A percentile compares a stretch with the other conserved stretches of the same genome.
Conservation (phyloP, 768 basidiomycete species). For the Fomitopsis pulvina region DNA sequence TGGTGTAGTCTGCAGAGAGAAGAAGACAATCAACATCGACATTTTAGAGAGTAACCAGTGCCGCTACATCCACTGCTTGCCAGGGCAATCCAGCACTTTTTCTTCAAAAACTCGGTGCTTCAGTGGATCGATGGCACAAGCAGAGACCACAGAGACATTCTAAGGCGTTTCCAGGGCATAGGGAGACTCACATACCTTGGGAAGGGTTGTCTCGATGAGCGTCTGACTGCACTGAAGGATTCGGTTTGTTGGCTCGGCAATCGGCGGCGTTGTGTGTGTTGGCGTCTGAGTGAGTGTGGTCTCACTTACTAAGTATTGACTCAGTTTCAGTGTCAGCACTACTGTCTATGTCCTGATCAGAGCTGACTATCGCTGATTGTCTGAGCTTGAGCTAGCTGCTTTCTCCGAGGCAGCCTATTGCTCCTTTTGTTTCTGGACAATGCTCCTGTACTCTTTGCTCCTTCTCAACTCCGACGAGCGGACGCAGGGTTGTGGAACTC, state of each 20-base stretch:
- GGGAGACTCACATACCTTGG: slow-evolving; percentile 29
- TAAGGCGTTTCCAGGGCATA: slow-evolving; percentile 14
- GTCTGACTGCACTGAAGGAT: slow-evolving; percentile 4
- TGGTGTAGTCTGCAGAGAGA: slow-evolving; percentile 40
- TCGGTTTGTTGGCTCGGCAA: slow-evolving; percentile 9
- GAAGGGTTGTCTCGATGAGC: slow-evolving; percentile 25
- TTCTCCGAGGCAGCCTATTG: too few relatives aligned
- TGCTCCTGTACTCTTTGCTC: too few relatives aligned
- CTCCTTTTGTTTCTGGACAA: too few relatives aligned
- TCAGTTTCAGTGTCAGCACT: too few relatives aligned
- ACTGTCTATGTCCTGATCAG: too few relatives aligned
- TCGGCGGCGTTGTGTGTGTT: slow-evolving; percentile 3
- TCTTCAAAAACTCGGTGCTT: slow-evolving; percentile 8
- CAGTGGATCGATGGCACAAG: slow-evolving; percentile 7
- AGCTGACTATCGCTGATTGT: too few relatives aligned
- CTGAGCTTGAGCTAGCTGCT: too few relatives aligned
- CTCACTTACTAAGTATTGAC: too few relatives aligned
- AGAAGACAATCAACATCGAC: slow-evolving; percentile 13
- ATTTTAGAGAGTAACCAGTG: slow-evolving; percentile 4
- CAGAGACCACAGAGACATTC: slow-evolving; percentile 13
- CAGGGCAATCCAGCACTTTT: slow-evolving; percentile 20
- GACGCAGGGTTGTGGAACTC: too few relatives aligned
- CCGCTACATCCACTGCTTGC: slow-evolving; percentile 20
- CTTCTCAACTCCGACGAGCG: too few relatives aligned
- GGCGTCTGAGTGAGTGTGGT: too few relatives aligned